Base-by-base conservation (phyloP, 306 rosid genomes). In the Dalbergia oliveri region DNA sequence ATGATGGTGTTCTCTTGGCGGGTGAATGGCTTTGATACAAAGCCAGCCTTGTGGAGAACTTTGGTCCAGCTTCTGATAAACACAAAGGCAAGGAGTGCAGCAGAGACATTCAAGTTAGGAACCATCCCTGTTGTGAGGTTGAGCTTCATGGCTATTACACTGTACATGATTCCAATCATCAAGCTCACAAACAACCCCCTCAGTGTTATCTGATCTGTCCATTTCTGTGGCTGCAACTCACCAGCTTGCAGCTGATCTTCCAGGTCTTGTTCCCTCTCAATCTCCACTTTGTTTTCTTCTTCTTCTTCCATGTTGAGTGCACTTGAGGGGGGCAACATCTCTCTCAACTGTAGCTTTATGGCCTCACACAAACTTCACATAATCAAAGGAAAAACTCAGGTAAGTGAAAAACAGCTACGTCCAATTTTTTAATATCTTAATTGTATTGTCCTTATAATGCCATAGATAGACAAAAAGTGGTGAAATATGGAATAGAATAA, bases 1-100 rank as follows among this genome's bases (percentile, higher is more conserved):
- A 94, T 93, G 85, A 94, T 91, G 61, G 99, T 94, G 67, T 94
- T 94, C 87, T 94, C 99, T 75, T 91, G 99, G 44, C 93, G 89
- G 54, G 93, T 90, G 81, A 94, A 94, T 45, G 99, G 99, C 73
- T 86, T 94, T 5, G 95, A 54, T 3, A 86, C 84, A 81, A 74
- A 86, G 5, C 97, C 99, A 39, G 88, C 91, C 33, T 77, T 90
- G 2, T 80, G 58, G 0, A 94, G 87, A 9, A 88, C 76, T 69
- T 89, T 89, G 14, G 88, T 93, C 97, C 97, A 94, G 16, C 95
- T 81, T n/a, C 90, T 57, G 37, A 94, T 63, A 45, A 90, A 87
- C 12, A 93, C 83, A 35, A 91, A 94, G 5, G 94, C 97, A 11
- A 94, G 91, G 63, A 94, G 94, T 49, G 98, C 98, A 51, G 97